Evolutionary conservation across 2,329 filamentous ascomycete genomes (phyloP).

Genomic region (Myriosclerotinia duriaeana): DNA sequence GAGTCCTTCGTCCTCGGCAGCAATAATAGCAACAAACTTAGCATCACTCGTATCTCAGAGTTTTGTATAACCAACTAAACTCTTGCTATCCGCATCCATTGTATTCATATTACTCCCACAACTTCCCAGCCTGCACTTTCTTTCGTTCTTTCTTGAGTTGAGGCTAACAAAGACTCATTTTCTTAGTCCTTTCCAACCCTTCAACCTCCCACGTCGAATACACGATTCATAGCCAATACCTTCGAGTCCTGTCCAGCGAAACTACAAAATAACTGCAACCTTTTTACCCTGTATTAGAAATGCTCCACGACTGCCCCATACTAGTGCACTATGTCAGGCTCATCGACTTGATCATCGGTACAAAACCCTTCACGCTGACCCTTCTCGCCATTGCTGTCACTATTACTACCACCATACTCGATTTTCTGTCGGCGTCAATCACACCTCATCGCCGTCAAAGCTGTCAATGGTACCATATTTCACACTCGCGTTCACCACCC

Average conservation of each 20-base stretch:
- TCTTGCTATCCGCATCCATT: not conserved
- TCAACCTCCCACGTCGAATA: not conserved
- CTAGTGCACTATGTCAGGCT: too few species aligned
- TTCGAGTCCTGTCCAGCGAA: not conserved
- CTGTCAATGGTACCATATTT: not conserved
- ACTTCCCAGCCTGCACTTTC: not conserved
- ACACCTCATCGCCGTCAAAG: not conserved
- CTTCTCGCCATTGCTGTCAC: not conserved
- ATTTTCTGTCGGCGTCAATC: not conserved
- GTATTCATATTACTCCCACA: not conserved
- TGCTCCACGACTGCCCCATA: not conserved
- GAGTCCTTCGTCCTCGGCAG: not conserved
- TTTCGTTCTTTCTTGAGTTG: not conserved
- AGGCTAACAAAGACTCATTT: not conserved
- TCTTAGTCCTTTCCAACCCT: not conserved
- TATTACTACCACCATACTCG: not conserved
- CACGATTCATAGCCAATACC: not conserved
- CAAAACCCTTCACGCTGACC: not conserved
- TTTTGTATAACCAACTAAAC: not conserved
- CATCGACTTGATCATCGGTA: not conserved
- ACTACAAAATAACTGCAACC: not conserved
- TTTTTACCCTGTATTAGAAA: not conserved
- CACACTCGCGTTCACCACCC: not conserved
- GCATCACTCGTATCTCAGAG: not conserved
- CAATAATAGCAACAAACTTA: not conserved